Evolutionary conservation across 352 stramenopile species (phyloP), one percentile per base, ranked within the genome.

Genomic region (Pythium insidiosum): DNA sequence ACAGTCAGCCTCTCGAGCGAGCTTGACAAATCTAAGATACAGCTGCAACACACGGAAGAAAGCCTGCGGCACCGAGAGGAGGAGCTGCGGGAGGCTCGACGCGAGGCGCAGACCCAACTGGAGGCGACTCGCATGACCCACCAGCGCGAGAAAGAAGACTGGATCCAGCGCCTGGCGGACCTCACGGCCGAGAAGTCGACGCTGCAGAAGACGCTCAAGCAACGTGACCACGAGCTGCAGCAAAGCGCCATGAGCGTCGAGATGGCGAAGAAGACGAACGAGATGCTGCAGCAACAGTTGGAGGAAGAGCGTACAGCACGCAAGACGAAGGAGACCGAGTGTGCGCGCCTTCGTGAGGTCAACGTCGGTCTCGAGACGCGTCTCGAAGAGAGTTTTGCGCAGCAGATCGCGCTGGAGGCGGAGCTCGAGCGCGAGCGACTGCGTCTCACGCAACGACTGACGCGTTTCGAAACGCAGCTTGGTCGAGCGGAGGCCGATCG

Each of bases 141-240:
- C 16, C 67, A 75, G 19, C 25, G 43, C 7, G 66, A 88, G 19
- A 71, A 65, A 24, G 79, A 87, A 43, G 47, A 61, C 18, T 85
- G 66, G 70, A 88, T 88, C 38, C 59, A 73, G 28, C 68, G 68
- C 13, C 47, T 79, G 20, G 74, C 72, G 4, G 76, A 88, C 18
- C 69, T 82, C 36, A 66, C 68, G 4, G 67, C 74, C 2, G 73
- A 87, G 29, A 78, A 73, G 38, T 57, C 66, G 16, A 53, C 64
- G 6, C 24, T 79, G 0, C 73, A 83, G 24, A 80, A 73, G 22
- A 61, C 74, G 11, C 44, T 88, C 19, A 81, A 79, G 50, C 56
- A 57, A 24, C 47, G 53, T 2, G 53, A 62, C 13, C 43, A 68
- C 21, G 66, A 72, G 36, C 43, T 69, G 5, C 48, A 72, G 29